Percentiles rank a stretch among this genome's conserved stretches.
Evolutionary conservation across 2,329 filamentous ascomycete genomes (phyloP).

Genomic region (Pseudogymnoascus sp.): DNA sequence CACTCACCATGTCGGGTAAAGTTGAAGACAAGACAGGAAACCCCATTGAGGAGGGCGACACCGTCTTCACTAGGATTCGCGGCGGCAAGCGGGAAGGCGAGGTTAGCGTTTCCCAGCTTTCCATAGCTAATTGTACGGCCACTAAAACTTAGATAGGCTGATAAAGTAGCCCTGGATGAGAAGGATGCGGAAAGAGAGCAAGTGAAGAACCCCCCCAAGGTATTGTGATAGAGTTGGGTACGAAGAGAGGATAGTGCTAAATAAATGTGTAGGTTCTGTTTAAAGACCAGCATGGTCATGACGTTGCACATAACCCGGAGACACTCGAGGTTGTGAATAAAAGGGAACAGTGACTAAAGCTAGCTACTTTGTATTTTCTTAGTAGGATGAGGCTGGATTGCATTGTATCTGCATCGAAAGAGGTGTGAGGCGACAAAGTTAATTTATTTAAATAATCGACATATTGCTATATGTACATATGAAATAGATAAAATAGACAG

Average conservation of each 20-base stretch:
- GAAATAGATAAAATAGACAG: background rate
- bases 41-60: slow-evolving; percentile 32
- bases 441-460: background rate
- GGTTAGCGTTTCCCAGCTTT: slow-evolving; percentile 15
- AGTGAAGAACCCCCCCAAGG: slow-evolving; percentile 36
- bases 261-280: slow-evolving; percentile 27
- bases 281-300: slow-evolving; percentile 32
- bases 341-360: background rate
- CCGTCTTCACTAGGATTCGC: slow-evolving; percentile 32
- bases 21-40: slow-evolving; percentile 29
- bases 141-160: slow-evolving; percentile 22
- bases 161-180: slow-evolving; percentile 30
- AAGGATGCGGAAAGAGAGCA: slow-evolving; percentile 29
- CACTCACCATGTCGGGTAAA: background rate
- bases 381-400: background rate
- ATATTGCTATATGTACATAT: background rate
- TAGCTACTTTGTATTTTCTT: background rate
- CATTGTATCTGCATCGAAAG: background rate
- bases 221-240: slow-evolving; percentile 13
- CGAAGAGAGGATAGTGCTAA: background rate
- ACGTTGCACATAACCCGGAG: slow-evolving; percentile 32
- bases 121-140: background rate
- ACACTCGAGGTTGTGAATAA: slow-evolving; percentile 27
- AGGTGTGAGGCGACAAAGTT: too few species aligned
- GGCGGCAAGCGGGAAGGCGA: slow-evolving; percentile 33